Base-by-base conservation (phyloP, 2,329 filamentous ascomycete genomes). In the Cordyceps farinosa region DNA sequence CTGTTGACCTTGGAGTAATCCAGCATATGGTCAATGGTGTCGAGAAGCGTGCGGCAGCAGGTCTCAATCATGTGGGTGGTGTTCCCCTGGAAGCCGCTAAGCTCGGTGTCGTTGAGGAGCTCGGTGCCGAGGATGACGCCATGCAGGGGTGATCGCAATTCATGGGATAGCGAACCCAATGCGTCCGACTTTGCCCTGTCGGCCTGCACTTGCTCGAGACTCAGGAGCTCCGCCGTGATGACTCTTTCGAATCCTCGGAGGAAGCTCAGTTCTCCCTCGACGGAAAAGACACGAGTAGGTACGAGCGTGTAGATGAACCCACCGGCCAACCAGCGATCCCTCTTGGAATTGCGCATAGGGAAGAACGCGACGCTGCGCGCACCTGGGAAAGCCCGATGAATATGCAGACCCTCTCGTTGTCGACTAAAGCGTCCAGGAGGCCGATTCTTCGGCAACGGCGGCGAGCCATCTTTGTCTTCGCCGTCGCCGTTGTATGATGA, bases 91-190 rank as follows among this genome's bases (percentile, higher is more conserved):
- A 78, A 75, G 1, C 76, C 75, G 47, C 76, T 77, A 10, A 85
- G 73, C 0, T 73, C 65, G 0, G 82, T 84, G 17, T 85, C 82
- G 4, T 79, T 76, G 0, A 87, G 68, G 5, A 86, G 70, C 65
- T 86, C 83, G 1, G 79, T 77, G 60, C 76, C 84, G 0, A 83
- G 80, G 0, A 88, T 73, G 44, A 88, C 81, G 2, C 85, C 86
- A 62, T 88, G 85, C 0, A 88, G 74, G 0, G 86, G 86, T 1
- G 82, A 85, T 6, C 86, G 78, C 32, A 58, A 34, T 30, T 48
- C 38, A 11, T 83, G 86, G 2, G 82, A 85, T 5, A 88, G 80
- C 1, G 82, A 86, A 0, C 83, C 82, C 5, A 88, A 79, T 40
- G 86, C 82, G 62, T 87, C 84, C 1, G 80, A 80, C 69, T 86